phyloP scores from a whole-genome alignment of 2,329 filamentous ascomycete genomes.

The Mycosphaerelloides madeirae region DNA sequence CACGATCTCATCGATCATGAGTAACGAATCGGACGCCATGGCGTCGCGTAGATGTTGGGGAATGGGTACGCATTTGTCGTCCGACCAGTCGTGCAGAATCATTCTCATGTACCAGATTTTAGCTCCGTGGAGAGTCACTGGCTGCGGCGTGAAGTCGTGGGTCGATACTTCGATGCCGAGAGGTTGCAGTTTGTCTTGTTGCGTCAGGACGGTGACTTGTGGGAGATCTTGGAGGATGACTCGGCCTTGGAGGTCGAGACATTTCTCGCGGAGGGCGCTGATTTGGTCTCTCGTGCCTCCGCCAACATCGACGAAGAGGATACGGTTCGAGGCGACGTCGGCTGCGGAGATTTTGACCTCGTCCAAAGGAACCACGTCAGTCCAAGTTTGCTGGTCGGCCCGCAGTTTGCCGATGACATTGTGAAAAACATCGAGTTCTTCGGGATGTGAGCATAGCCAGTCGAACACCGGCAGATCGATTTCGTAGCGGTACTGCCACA shows the following conservation, averaged over 20 bases:
- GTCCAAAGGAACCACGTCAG: background rate
- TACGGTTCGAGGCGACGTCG: background rate
- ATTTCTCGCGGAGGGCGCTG: slow-evolving; percentile 1
- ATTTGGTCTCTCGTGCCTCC: slow-evolving; percentile 9
- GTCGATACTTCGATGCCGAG: background rate
- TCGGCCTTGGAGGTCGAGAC: slow-evolving; percentile 6
- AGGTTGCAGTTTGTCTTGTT: background rate
- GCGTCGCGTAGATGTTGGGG: slow-evolving; percentile 10
- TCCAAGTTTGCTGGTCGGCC: background rate
- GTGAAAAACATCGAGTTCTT: background rate
- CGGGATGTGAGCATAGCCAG: background rate
- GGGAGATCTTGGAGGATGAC: slow-evolving; percentile 15
- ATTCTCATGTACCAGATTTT: slow-evolving; percentile 23
- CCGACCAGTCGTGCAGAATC: slow-evolving; percentile 19
- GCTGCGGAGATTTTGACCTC: background rate
- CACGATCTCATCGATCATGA: slow-evolving; percentile 7
- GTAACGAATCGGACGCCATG: slow-evolving; percentile 9
- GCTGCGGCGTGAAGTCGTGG: slow-evolving; percentile 5
- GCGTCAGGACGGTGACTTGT: background rate
- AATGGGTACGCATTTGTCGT: slow-evolving; percentile 13
- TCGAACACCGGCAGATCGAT: background rate
- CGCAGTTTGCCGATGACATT: background rate
- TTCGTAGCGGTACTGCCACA: background rate
- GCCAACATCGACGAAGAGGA: slow-evolving; percentile 14
- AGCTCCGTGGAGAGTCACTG: slow-evolving; percentile 17